A percentile compares a stretch with the other conserved stretches of the same genome.
phyloP scores from a whole-genome alignment of 805 yeast species.

The Monosporozyma unispora region DNA sequence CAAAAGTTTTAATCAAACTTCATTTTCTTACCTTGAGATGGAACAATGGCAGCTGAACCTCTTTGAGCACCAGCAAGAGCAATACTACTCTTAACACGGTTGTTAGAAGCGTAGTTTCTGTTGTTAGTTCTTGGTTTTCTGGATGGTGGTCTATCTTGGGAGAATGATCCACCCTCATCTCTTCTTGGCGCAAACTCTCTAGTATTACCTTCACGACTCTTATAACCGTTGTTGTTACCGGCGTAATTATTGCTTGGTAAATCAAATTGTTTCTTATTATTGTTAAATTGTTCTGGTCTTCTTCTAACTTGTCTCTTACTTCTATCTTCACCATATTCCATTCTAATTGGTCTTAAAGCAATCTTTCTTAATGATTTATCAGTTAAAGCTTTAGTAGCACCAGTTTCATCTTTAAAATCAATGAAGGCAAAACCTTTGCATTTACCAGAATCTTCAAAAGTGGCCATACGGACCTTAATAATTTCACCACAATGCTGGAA shows the following conservation, averaged over 20 bases:
- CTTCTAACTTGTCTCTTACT: constrained; percentile 57
- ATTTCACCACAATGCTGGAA: constrained; percentile 92
- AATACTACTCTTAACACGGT: constrained; percentile 64
- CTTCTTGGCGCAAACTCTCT: constrained; percentile 3
- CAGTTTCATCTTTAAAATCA: constrained; percentile 72
- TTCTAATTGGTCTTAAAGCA: constrained; percentile 65
- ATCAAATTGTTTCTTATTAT: constrained; percentile 20
- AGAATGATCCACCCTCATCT: background rate
- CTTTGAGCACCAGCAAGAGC: constrained; percentile 86
- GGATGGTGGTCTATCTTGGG: constrained; percentile 3
- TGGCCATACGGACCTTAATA: constrained; percentile 81
- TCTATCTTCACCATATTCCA: constrained; percentile 94
- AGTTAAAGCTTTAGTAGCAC: constrained; percentile 74
- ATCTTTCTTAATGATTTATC: constrained; percentile 59
- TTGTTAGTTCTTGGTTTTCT: constrained; percentile 13
- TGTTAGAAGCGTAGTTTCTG: constrained; percentile 29
- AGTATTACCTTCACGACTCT: background rate
- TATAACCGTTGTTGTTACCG: background rate
- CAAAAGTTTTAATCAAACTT: constrained; percentile 64
- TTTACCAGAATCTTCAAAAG: constrained; percentile 93
- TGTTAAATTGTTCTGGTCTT: constrained; percentile 19
- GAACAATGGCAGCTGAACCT: constrained; percentile 80
- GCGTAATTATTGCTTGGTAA: constrained; percentile 10
- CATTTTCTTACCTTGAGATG: constrained; percentile 81
- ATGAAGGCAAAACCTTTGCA: constrained; percentile 95